These are phyloP conservation scores for Leccinum aurantiacum DNA, from an alignment of 768 basidiomycete genomes.

Conservation along the genomic window DNA sequence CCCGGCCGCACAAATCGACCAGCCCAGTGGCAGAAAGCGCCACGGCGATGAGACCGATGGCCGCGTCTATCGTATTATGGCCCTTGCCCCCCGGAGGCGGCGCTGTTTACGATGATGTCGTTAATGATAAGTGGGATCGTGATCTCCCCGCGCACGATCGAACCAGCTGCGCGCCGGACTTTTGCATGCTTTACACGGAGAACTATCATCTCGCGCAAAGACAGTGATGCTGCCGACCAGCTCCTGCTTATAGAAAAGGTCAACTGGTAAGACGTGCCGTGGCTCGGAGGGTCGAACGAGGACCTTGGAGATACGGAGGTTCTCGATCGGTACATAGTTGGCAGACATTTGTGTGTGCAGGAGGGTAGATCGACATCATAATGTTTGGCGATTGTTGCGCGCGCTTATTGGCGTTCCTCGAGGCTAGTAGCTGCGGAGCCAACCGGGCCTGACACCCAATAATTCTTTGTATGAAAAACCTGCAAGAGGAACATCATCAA, in stretches of 20 bases:
- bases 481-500: slow-evolving; percentile 2
- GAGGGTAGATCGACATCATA: slow-evolving; percentile 21
- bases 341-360: slow-evolving; percentile 18
- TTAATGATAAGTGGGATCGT: slow-evolving; percentile 20
- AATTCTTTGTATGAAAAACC: slow-evolving; percentile 31
- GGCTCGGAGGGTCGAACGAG: no score
- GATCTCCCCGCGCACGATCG: no score
- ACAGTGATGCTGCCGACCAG: no score
- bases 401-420: slow-evolving; percentile 19
- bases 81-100: neutral
- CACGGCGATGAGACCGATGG: slow-evolving; percentile 11
- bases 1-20: slow-evolving; percentile 13
- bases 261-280: no score
- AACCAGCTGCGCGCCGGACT: no score
- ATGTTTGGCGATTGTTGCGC: slow-evolving; percentile 21
- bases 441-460: slow-evolving; percentile 24
- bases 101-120: slow-evolving; percentile 5
- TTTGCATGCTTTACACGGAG: no score
- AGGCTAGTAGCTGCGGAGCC: slow-evolving; percentile 13
- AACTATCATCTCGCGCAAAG: no score
- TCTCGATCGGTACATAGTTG: slow-evolving; percentile 16
- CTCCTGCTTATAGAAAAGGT: no score
- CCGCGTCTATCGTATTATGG: slow-evolving; percentile 11
- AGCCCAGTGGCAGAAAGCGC: slow-evolving; percentile 16
- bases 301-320: slow-evolving; percentile 7